A percentile compares a stretch with the other conserved stretches of the same genome.
Conservation (phyloP, 1,284 basidiomycete species). For the Sparassis latifolia region DNA sequence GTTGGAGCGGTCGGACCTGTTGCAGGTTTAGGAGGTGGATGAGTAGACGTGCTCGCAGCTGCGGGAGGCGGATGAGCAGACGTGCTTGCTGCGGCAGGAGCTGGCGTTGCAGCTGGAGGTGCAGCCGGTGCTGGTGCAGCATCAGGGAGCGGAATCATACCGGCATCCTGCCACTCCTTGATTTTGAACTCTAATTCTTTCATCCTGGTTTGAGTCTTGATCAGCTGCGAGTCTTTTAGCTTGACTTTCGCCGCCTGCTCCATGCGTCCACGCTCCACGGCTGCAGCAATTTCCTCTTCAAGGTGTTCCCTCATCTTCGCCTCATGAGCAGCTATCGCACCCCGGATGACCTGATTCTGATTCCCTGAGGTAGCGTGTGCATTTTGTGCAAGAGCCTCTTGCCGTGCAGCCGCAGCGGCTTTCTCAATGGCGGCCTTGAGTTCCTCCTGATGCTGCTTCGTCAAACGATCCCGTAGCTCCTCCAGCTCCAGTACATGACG, state of each 20-base stretch:
- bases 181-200: constrained; percentile 64
- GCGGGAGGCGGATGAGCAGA: constrained; percentile 3
- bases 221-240: constrained; percentile 62
- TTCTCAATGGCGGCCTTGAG: constrained; percentile 41
- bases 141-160: constrained; percentile 30
- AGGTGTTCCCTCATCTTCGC: constrained; percentile 39
- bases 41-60: constrained; percentile 8
- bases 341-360: constrained; percentile 40
- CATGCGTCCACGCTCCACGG: constrained; percentile 60
- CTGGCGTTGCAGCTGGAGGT: constrained; percentile 3
- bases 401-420: constrained; percentile 28
- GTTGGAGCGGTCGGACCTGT: constrained; percentile 10
- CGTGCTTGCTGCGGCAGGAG: constrained; percentile 10
- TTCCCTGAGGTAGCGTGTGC: constrained; percentile 22
- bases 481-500: constrained; percentile 56
- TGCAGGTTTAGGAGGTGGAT: constrained; percentile 3
- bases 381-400: constrained; percentile 23
- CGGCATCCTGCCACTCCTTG: constrained; percentile 45
- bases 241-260: constrained; percentile 55
- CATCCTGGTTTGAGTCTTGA: constrained; percentile 48
- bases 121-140: background rate
- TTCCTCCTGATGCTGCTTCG: constrained; percentile 47
- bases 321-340: constrained; percentile 44
- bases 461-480: constrained; percentile 45
- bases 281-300: constrained; percentile 50